phyloP scores from a whole-genome alignment of 2,329 filamentous ascomycete species.

The Chaetoscypha palmicola region DNA sequence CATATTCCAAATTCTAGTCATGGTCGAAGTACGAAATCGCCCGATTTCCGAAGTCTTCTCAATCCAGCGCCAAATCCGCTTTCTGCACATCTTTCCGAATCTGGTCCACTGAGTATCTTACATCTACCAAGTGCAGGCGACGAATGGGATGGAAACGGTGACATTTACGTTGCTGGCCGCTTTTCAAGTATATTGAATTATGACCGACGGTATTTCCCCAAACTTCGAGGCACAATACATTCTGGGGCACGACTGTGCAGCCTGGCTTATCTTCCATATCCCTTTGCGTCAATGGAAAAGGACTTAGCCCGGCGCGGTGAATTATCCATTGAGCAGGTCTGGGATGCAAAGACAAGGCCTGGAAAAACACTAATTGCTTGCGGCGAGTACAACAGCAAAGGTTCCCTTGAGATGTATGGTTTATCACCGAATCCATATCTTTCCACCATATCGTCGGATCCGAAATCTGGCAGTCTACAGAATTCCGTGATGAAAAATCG shows the following conservation, averaged over 20 bases:
- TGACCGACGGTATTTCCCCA: constrained; percentile 78
- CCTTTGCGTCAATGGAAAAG: constrained; percentile 55
- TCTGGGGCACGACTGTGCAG: constrained; percentile 75
- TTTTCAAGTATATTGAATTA: constrained; percentile 88
- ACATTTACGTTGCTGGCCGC: constrained; percentile 82
- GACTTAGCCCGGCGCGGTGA: constrained; percentile 50
- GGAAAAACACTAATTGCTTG: constrained; percentile 70
- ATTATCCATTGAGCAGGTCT: constrained; percentile 48
- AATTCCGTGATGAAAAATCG: constrained; percentile 64
- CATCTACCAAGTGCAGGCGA: constrained; percentile 56
- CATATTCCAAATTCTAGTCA: constrained; percentile 24
- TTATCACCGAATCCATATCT: constrained; percentile 36
- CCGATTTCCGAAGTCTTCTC: constrained; percentile 21
- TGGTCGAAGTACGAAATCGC: constrained; percentile 17
- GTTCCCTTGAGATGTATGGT: constrained; percentile 81
- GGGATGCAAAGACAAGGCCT: constrained; percentile 43
- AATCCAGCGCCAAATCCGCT: constrained; percentile 44
- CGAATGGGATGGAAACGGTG: constrained; percentile 43
- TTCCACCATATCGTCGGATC: constrained; percentile 27
- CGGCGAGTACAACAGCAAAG: constrained; percentile 87
- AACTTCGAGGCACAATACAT: constrained; percentile 69
- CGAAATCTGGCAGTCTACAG: constrained; percentile 32
- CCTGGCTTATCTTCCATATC: constrained; percentile 61
- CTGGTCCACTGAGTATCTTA: constrained; percentile 74
- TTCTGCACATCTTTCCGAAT: constrained; percentile 70